Percentiles rank a stretch among this genome's conserved stretches.
Conservation (phyloP, 139 green algal genomes). For the Tetraselmis striata region DNA sequence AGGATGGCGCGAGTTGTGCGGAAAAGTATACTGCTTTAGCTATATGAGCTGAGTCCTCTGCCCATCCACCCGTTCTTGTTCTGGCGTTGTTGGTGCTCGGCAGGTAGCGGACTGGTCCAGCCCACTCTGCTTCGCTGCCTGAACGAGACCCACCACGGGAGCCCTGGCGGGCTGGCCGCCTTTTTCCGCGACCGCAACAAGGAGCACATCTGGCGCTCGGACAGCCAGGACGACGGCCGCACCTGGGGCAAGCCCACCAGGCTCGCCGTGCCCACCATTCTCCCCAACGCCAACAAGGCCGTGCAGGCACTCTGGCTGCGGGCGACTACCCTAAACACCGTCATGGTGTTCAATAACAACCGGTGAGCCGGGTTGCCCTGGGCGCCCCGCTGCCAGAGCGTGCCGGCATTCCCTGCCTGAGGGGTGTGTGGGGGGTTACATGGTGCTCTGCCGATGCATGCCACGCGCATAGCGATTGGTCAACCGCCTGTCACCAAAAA, state of each 20-base stretch:
- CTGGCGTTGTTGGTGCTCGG: too few species aligned
- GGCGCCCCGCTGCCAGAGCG: too few species aligned
- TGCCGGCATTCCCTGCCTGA: too few species aligned
- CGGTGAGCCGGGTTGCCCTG: too few species aligned
- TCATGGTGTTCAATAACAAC: slow-evolving; percentile 10
- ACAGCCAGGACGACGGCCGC: background rate
- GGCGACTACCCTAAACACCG: background rate
- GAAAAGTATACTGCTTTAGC: too few species aligned
- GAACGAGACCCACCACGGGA: background rate
- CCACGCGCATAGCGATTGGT: too few species aligned
- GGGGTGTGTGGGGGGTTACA: too few species aligned
- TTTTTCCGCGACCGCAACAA: background rate
- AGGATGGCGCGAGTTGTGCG: too few species aligned
- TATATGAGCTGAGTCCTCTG: too few species aligned
- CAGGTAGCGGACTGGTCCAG: background rate
- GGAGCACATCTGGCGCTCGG: background rate
- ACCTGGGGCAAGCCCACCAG: slow-evolving; percentile 5
- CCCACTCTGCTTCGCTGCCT: background rate
- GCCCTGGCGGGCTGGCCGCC: background rate
- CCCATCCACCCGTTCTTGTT: too few species aligned
- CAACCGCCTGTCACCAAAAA: too few species aligned
- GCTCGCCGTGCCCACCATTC: background rate
- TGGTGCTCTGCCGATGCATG: too few species aligned
- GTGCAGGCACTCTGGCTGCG: background rate
- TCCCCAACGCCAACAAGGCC: slow-evolving; percentile 6